phyloP scores from a whole-genome alignment of 768 basidiomycete genomes.

The Psilocybe tampanensis region DNA sequence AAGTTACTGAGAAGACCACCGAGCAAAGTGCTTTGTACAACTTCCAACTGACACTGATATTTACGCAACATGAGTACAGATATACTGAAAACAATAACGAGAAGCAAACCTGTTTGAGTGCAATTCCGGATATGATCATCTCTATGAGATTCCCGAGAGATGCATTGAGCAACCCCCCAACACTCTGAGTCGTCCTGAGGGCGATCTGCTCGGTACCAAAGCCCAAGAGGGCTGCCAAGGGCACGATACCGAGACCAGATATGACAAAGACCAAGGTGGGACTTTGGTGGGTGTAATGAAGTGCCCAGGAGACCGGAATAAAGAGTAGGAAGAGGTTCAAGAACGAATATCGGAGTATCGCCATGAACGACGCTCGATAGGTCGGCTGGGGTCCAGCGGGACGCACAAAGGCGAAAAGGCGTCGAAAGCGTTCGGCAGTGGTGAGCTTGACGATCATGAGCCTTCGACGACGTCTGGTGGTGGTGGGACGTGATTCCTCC shows the following conservation, averaged over 20 bases:
- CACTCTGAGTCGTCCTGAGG: constrained; percentile 45
- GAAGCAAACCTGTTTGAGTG: constrained; percentile 35
- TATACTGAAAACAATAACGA: background rate
- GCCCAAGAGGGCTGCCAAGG: constrained; percentile 51
- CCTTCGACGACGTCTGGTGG: background rate
- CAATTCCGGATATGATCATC: constrained; percentile 52
- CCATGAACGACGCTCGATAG: constrained; percentile 33
- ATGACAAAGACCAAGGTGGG: constrained; percentile 50
- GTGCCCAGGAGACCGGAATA: constrained; percentile 53
- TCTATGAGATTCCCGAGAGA: constrained; percentile 56
- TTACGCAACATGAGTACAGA: constrained; percentile 10
- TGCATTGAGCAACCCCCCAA: constrained; percentile 57
- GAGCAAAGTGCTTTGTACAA: constrained; percentile 54
- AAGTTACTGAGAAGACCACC: constrained; percentile 64
- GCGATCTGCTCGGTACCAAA: constrained; percentile 58
- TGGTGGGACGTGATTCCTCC: background rate
- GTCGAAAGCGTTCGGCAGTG: constrained; percentile 25
- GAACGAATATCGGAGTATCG: constrained; percentile 34
- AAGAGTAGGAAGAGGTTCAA: constrained; percentile 48
- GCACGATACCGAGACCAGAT: constrained; percentile 51
- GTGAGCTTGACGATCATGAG: constrained; percentile 15
- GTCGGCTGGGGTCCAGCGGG: constrained; percentile 37
- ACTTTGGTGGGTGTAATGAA: constrained; percentile 46
- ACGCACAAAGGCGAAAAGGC: constrained; percentile 33
- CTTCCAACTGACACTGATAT: constrained; percentile 54